A percentile compares a stretch with the other conserved stretches of the same genome.
These are phyloP conservation scores for Eucalyptus camaldulensis DNA, from an alignment of 345 rosid genomes.

Conservation along the genomic window DNA sequence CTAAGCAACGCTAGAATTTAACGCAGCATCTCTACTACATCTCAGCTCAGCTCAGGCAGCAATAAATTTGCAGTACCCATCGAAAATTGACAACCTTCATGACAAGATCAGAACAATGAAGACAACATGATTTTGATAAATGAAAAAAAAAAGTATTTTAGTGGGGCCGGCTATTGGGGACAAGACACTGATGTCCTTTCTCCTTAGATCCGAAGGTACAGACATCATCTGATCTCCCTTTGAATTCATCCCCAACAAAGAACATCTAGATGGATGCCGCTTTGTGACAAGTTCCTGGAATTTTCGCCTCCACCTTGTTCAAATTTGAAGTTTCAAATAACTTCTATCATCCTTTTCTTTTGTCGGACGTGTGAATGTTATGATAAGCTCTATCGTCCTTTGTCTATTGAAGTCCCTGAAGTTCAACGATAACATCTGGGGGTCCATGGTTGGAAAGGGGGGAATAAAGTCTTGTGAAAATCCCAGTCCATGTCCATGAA, in stretches of 20 bases:
- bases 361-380: not conserved
- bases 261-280: not conserved
- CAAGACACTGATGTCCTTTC: not conserved
- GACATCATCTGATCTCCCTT: not conserved
- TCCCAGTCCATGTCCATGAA: not conserved
- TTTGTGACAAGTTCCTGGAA: not conserved
- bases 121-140: not conserved
- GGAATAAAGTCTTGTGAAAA: not conserved
- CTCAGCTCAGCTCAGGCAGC: not conserved
- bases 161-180: not conserved
- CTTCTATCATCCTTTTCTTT: not conserved
- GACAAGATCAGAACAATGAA: not conserved
- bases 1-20: not conserved
- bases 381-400: not conserved
- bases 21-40: not conserved
- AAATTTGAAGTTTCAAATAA: not conserved
- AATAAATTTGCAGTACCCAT: not conserved
- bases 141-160: not conserved
- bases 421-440: not conserved
- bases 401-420: not conserved
- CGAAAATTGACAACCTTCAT: not conserved
- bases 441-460: not conserved
- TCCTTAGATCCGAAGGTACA: not conserved
- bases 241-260: not conserved
- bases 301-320: not conserved